Base-by-base conservation (phyloP, 768 basidiomycete species). In the Coprinopsis strossmayeri region DNA sequence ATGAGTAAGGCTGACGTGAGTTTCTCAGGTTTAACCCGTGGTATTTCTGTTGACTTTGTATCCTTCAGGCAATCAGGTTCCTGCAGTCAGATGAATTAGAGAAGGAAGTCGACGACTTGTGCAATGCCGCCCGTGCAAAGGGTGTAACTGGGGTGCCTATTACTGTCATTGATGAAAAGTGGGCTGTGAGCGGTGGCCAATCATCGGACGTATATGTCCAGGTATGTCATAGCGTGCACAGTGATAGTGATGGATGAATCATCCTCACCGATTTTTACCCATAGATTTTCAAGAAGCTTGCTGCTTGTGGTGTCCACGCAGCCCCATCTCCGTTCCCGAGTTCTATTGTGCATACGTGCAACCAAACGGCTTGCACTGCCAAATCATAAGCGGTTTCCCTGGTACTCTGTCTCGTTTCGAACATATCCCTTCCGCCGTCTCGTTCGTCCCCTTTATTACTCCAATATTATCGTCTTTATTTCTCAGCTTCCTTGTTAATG, bases 81-180 rank as follows among this genome's bases (percentile, higher is more conserved):
- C 66, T 91, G 26, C 52, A 78, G 34, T 79, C 83, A 2, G 73
- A 83, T 58, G 84, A 86, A 56, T 68, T 82, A 49, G 70, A 76
- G 56, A 69, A 74, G 45, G 84, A 87, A 54, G 80, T 91, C 1
- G 67, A 81, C 52, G 66, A 69, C 9, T 78, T 82, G 65, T 81
- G 81, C 56, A 69, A 72, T 7, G 74, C 78, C 41, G 84, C 84
- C 34, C 76, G 80, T 46, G 65, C 69, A 34, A 76, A 81, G 48
- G 87, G 87, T 15, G 78, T 91, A 44, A 81, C 77, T 3, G 87
- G 88, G 32, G 86, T 91, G 2, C 89, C 89, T 5, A 79, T 88
- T 69, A 83, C 80, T 23, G 78, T 91, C 57, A 83, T 91, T 55
- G 81, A 89, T 60, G 76, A 79, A 11, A 83, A 82, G 59, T 91